Evolutionary conservation across 1,139 yeast species (phyloP).

Genomic region (Zygoascus meyerae): DNA sequence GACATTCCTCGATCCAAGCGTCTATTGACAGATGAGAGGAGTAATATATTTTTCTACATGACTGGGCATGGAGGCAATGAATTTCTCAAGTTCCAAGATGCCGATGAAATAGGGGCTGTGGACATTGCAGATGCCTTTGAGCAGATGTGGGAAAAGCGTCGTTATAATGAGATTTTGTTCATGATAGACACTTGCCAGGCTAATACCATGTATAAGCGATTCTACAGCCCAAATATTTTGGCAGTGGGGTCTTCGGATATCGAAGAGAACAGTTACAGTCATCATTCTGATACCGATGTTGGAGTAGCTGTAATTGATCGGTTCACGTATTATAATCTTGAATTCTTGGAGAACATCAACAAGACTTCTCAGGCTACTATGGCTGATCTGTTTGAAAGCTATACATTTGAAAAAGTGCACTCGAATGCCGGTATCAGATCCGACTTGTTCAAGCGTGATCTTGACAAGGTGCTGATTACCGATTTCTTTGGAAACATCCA

Average conservation of each 20-base stretch:
- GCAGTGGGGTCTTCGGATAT: constrained; percentile 91
- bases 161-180: constrained; percentile 91
- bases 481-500: constrained; percentile 96
- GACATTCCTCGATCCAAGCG: constrained; percentile 91
- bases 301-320: constrained; percentile 98
- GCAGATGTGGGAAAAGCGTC: constrained; percentile 92
- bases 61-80: constrained; percentile 99
- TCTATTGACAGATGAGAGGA: constrained; percentile 83
- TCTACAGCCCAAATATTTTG: constrained; percentile 86
- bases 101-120: constrained; percentile 92
- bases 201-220: constrained; percentile 90
- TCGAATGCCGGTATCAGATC: constrained; percentile 89
- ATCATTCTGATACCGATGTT: constrained; percentile 89
- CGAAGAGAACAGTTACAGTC: constrained; percentile 90
- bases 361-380: constrained; percentile 70
- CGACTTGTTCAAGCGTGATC: constrained; percentile 64
- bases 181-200: constrained; percentile 99
- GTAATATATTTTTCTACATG: constrained; percentile 88
- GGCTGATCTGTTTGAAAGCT: constrained; percentile 76
- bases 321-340: constrained; percentile 87
- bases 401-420: constrained; percentile 79
- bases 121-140: constrained; percentile 97
- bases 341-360: constrained; percentile 72
- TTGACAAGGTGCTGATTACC: constrained; percentile 68
- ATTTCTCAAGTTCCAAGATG: constrained; percentile 94